A percentile compares a stretch with the other conserved stretches of the same genome.
Evolutionary conservation across 768 basidiomycete genomes (phyloP).

Genomic region (Gautieria morchelliformis): DNA sequence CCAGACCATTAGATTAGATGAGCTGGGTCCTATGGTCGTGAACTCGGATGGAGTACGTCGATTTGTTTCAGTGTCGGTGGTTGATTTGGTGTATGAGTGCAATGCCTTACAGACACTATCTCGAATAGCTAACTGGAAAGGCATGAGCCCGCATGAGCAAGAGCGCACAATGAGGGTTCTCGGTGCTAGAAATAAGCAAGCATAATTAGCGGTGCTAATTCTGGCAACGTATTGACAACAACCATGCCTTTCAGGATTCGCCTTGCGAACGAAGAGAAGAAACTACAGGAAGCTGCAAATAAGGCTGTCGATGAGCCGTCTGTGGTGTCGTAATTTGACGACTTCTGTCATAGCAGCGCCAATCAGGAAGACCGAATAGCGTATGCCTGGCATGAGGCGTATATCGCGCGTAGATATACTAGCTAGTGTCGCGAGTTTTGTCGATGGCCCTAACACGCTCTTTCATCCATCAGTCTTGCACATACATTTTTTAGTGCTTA

Average conservation of each 20-base stretch:
- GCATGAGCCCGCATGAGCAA: constrained; percentile 46
- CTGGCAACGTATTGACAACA: background rate
- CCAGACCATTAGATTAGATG: constrained; percentile 40
- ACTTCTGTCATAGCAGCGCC: background rate
- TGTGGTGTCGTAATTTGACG: background rate
- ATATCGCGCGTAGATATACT: no score
- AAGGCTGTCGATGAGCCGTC: background rate
- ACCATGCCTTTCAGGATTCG: background rate
- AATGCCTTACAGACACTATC: constrained; percentile 42
- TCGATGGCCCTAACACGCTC: no score
- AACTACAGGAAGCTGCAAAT: background rate
- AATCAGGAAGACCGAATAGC: no score
- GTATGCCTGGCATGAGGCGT: no score
- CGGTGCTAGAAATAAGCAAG: constrained; percentile 41
- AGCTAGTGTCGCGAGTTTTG: no score
- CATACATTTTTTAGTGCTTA: no score
- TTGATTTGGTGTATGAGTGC: background rate
- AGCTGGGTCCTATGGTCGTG: constrained; percentile 58
- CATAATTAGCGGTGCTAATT: background rate
- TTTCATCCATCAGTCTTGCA: no score
- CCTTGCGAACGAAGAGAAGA: background rate
- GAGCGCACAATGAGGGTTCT: constrained; percentile 48
- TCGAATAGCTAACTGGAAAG: constrained; percentile 55
- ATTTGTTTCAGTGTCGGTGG: background rate
- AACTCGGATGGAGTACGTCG: constrained; percentile 52